A percentile compares a stretch with the other conserved stretches of the same genome.
These are phyloP conservation scores for Phoma herbarum DNA, from an alignment of 2,329 filamentous ascomycete genomes.

Conservation along the genomic window DNA sequence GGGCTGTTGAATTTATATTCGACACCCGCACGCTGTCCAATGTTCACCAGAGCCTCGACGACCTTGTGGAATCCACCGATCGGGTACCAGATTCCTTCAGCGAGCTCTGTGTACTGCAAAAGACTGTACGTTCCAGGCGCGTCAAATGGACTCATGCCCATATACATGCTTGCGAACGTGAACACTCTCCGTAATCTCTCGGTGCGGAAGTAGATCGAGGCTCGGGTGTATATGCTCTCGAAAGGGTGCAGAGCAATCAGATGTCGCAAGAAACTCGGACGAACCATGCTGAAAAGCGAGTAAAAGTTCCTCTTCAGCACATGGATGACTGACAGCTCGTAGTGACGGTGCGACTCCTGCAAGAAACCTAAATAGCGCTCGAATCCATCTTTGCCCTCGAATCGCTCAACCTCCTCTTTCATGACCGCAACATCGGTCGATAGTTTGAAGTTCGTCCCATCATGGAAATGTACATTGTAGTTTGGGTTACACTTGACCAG, in stretches of 20 bases:
- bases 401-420: conserved; percentile 76
- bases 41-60: conserved; percentile 68
- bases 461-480: conserved; percentile 77
- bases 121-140: conserved; percentile 78
- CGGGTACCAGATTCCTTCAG: conserved; percentile 80
- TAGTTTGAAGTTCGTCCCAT: conserved; percentile 70
- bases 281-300: conserved; percentile 64
- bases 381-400: conserved; percentile 76
- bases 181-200: conserved; percentile 75
- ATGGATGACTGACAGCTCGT: conserved; percentile 71
- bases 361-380: conserved; percentile 73
- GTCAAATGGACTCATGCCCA: conserved; percentile 82
- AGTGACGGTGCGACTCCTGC: conserved; percentile 73
- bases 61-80: conserved; percentile 73
- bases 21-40: conserved; percentile 70
- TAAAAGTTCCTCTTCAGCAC: conserved; percentile 74
- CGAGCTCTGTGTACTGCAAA: conserved; percentile 77
- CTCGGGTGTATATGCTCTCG: conserved; percentile 73
- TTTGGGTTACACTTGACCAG: conserved; percentile 78
- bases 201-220: conserved; percentile 73
- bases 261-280: conserved; percentile 66
- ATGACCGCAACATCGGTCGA: conserved; percentile 74
- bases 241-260: conserved; percentile 73
- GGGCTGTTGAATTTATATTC: conserved; percentile 68
- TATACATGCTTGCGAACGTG: conserved; percentile 83